Evolutionary conservation across 2,329 filamentous ascomycete species (phyloP), one percentile per base, ranked within the genome.

Genomic region (Laburnicola sp.): DNA sequence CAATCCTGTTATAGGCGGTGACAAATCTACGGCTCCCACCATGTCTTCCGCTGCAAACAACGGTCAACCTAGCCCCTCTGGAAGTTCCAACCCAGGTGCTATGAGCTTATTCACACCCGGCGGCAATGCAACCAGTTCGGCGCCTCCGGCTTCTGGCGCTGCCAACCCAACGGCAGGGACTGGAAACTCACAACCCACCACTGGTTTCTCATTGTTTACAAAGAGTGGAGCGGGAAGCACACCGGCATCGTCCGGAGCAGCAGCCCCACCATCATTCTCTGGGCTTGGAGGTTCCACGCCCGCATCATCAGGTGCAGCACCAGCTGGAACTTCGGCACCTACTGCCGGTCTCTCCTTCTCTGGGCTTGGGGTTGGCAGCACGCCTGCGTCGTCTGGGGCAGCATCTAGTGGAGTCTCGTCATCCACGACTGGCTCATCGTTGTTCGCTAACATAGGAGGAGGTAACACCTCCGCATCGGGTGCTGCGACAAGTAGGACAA

Each of bases 1-100:
- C 16, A 35, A 54, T 7, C 54, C 64, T 10, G 54, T 45, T 45
- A 39, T 68, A n/a, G 64, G 64, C 16, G 65, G 60, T 26, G 59
- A 55, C 51, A 62, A 57, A 26, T 28, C 61, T 34, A 56, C 66
- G 2, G 30, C 60, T 22, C 52, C 56, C 9, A 54, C 50, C 34
- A 42, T 69, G 37, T 69, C 68, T 44, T 48, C 56, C 4, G 54
- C 48, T 25, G 59, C 57, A 40, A 40, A 41, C 34, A 25, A 9
- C 23, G 57, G 42, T 16, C 16, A 16, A 35, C 44, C 59, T 10
- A 51, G 45, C 26, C 45, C 59, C 9, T 47, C 49, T 32, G 51
- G 49, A 31, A 49, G 46, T 21, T 45, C 53, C 9, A 45, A 54
- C 32, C 49, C 63, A 10, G 59, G 57, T 23, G 54, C 54, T 38